Base-by-base conservation (phyloP, 495 filamentous ascomycete species). In the Daldinia decipiens region DNA sequence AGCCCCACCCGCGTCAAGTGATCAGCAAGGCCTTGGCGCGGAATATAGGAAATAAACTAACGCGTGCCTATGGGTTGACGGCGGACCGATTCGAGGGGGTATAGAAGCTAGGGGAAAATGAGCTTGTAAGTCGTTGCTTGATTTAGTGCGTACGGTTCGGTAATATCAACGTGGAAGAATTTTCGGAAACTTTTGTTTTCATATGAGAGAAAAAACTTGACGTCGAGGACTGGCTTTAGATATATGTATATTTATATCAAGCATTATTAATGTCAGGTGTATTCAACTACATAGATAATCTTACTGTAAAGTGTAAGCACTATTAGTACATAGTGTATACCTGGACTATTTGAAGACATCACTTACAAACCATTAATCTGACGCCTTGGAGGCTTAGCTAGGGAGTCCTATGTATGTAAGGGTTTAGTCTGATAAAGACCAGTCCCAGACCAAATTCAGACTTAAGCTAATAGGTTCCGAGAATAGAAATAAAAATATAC, bases 401-500 rank as follows among this genome's bases (percentile, higher is more conserved):
- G 15, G n/a, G 27, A 29, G 39, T 43, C 32, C 32, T 36, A 36
- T 36, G 34, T 36, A 36, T 36, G 34, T 36, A 36, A 47, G 40
- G 40, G n/a, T 11, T 47, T n/a, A 21, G 40, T 21, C 9, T n/a
- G 1, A n/a, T n/a, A 12, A n/a, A 0, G 6, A 47, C 9, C 19
- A 47, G n/a, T n/a, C 11, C 40, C 40, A 21, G 17, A n/a, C 40
- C 40, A n/a, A 29, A 21, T 52, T 34, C 11, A 9, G 11, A 34
- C 12, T 2, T 34, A 34, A 9, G 26, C 13, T 13, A 5, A 52
- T n/a, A 29, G 13, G 7, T 31, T 12, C 53, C 31, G 12, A 38
- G 53, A 53, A 53, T 31, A 53, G 50, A 36, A 53, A 53, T 31
- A 53, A 26, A 36, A 53, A 53, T 26, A 26, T 29, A 24, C 19